A percentile compares a stretch with the other conserved stretches of the same genome.
These are phyloP conservation scores for Plasmopara viticola DNA, from an alignment of 352 stramenopile species.

Conservation along the genomic window DNA sequence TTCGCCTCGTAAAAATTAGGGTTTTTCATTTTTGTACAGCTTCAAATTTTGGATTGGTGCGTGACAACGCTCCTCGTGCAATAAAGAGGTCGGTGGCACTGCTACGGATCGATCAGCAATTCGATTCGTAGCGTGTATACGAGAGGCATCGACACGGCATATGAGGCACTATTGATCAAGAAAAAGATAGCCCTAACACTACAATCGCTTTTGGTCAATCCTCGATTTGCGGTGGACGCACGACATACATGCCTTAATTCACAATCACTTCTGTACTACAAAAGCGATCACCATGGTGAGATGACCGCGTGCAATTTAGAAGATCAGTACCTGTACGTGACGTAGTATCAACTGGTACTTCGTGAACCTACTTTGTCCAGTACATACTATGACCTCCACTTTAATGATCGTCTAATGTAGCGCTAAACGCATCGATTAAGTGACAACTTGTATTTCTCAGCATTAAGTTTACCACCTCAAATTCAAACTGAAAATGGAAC, in stretches of 20 bases:
- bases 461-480: conserved; percentile 50
- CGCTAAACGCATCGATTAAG: conserved; percentile 65
- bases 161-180: conserved; percentile 6
- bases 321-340: conserved; percentile 7
- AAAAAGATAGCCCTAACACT: conserved; percentile 50
- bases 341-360: conserved; percentile 14
- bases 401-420: conserved; percentile 80
- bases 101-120: conserved; percentile 13
- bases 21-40: conserved; percentile 77
- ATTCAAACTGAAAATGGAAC: conserved; percentile 76
- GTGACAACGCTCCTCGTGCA: conserved; percentile 74
- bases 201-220: conserved; percentile 52
- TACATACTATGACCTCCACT: conserved; percentile 60
- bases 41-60: conserved; percentile 53
- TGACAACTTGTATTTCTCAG: conserved; percentile 80
- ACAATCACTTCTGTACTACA: conserved; percentile 76
- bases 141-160: conserved; percentile 6
- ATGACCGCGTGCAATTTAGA: conserved; percentile 61
- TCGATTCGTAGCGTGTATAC: conserved; percentile 9
- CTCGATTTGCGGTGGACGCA: conserved; percentile 57
- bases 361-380: conserved; percentile 63
- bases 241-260: conserved; percentile 73
- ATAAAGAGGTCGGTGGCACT: conserved; percentile 62
- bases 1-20: conserved; percentile 72
- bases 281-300: conserved; percentile 71